Percentiles rank a stretch among this genome's conserved stretches.
phyloP scores from a whole-genome alignment of 2,329 filamentous ascomycete species.

The Pezicula rhizophila region DNA sequence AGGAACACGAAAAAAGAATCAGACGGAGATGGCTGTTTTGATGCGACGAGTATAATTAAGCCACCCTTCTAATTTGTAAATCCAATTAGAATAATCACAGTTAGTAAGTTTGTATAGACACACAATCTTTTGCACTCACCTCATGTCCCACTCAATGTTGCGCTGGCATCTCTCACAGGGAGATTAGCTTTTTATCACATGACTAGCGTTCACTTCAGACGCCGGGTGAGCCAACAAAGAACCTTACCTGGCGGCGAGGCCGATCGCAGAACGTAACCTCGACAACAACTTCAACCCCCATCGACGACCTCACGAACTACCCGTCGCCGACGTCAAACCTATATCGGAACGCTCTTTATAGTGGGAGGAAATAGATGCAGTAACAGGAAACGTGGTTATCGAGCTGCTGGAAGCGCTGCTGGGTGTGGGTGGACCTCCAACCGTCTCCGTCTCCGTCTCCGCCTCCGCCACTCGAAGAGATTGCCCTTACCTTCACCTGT shows the following conservation, averaged over 20 bases:
- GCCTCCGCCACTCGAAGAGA: conserved; percentile 7
- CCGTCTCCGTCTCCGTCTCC: conserved; percentile 18
- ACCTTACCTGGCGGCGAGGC: background rate
- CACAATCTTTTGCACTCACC: too few relatives aligned
- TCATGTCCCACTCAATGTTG: too few relatives aligned
- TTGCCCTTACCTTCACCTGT: conserved; percentile 7
- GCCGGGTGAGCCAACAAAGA: background rate
- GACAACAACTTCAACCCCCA: conserved; percentile 6
- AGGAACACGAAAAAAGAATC: too few relatives aligned
- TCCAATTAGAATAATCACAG: too few relatives aligned
- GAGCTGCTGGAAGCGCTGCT: conserved; percentile 15
- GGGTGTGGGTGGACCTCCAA: conserved; percentile 3
- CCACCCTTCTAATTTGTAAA: too few relatives aligned
- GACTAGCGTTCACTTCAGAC: background rate
- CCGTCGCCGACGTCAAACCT: conserved; percentile 1
- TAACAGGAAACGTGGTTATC: conserved; percentile 5
- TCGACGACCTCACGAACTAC: conserved; percentile 14
- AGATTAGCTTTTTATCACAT: background rate
- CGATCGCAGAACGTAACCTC: conserved; percentile 9
- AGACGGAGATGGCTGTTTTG: too few relatives aligned
- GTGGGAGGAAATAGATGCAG: conserved; percentile 13
- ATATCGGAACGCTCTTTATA: conserved; percentile 7
- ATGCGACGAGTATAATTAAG: too few relatives aligned
- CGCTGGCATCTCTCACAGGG: too few relatives aligned
- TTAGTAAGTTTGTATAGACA: too few relatives aligned